Conservation (phyloP, 2,329 filamentous ascomycete genomes). For the Rasamsonia emersonii region DNA sequence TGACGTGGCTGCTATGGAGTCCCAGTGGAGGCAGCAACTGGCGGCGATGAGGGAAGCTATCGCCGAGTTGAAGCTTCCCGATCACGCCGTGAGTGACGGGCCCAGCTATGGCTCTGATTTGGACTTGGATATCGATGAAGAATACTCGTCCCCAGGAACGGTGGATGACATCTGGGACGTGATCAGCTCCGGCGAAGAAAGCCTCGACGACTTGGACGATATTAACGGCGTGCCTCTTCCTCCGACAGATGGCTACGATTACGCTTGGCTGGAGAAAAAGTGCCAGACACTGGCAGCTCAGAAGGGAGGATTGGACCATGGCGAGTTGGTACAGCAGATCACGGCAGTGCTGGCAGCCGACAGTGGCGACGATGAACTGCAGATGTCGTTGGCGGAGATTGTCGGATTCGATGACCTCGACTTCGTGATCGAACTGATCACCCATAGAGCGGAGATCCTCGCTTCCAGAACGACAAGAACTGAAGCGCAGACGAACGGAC, state of each 20-base stretch:
- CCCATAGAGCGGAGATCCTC: constrained; percentile 62
- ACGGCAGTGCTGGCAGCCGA: constrained; percentile 63
- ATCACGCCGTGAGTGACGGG: constrained; percentile 35
- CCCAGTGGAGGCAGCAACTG: constrained; percentile 78
- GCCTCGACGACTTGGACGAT: constrained; percentile 56
- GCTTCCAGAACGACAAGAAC: constrained; percentile 25
- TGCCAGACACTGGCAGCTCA: constrained; percentile 58
- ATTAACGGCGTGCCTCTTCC: constrained; percentile 32
- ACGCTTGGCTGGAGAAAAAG: constrained; percentile 62
- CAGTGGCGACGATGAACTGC: constrained; percentile 73
- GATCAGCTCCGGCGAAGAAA: constrained; percentile 64
- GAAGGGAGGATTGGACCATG: constrained; percentile 58
- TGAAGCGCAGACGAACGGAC: constrained; percentile 34
- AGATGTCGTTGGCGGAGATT: constrained; percentile 80
- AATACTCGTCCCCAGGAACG: constrained; percentile 49
- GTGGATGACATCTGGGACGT: constrained; percentile 89
- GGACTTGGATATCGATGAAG: constrained; percentile 54
- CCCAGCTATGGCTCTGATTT: constrained; percentile 45
- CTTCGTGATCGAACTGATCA: constrained; percentile 82
- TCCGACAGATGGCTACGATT: constrained; percentile 40
- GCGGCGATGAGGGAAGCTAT: constrained; percentile 79
- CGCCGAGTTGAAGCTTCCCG: constrained; percentile 57
- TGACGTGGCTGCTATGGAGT: constrained; percentile 33
- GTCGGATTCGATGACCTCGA: constrained; percentile 91
- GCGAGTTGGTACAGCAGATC: constrained; percentile 70